phyloP scores from a whole-genome alignment of 805 yeast species.

The Yarrowia keelungensis region DNA sequence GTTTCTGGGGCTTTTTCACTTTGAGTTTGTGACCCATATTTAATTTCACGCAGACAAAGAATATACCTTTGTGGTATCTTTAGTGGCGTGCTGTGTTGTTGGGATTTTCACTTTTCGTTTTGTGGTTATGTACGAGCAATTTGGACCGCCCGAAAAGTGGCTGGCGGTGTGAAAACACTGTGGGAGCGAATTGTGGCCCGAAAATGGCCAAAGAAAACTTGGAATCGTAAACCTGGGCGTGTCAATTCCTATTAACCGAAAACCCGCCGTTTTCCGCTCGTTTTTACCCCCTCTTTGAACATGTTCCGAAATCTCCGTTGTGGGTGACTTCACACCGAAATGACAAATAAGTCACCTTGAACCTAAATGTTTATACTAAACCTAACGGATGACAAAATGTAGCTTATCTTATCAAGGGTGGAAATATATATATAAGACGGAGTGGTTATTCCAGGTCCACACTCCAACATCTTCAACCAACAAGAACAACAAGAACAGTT shows the following conservation, averaged over 20 bases:
- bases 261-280: not conserved
- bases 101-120: slow-evolving; percentile 37
- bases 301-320: slow-evolving; percentile 20
- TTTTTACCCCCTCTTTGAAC: not conserved
- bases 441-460: slow-evolving; percentile 5
- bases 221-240: not conserved
- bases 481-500: slow-evolving; percentile 10
- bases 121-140: slow-evolving; percentile 38
- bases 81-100: slow-evolving; percentile 39
- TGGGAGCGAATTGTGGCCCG: not conserved
- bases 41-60: slow-evolving; percentile 36
- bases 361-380: slow-evolving; percentile 24
- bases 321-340: slow-evolving; percentile 15
- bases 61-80: slow-evolving; percentile 38
- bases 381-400: slow-evolving; percentile 34
- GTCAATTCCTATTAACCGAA: not conserved
- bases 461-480: slow-evolving; percentile 1
- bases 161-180: not conserved
- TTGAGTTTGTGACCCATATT: slow-evolving; percentile 33
- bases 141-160: slow-evolving; percentile 38
- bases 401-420: slow-evolving; percentile 39
- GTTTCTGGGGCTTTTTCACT: slow-evolving; percentile 33
- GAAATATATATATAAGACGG: slow-evolving; percentile 29
- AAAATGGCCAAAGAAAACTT: not conserved
- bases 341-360: slow-evolving; percentile 36